Base-by-base conservation (phyloP, 1,139 yeast species). In the Blastobotrys ciferrii region DNA sequence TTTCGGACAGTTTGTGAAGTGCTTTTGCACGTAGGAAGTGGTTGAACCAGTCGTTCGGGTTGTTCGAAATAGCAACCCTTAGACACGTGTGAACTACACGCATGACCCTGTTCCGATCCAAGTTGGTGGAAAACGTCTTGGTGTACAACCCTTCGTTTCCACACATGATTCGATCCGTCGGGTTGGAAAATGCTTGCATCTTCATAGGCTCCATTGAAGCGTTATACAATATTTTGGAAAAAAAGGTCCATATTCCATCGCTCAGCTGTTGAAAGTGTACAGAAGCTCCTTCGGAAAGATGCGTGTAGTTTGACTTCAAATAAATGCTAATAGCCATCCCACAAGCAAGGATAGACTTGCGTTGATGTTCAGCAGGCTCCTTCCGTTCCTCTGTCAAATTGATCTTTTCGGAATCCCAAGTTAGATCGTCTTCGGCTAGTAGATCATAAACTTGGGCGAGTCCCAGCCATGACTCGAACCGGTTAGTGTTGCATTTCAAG, bases 371-470 rank as follows among this genome's bases (percentile, higher is more conserved):
- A 0, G 91, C 89, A 0, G 89, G 84, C 0, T 70, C 65, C 2
- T 70, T 69, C 58, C 85, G 85, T 55, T 84, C 75, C 6, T 85
- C 94, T 0, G 74, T 65, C 0, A 78, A 73, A 32, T 84, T 84
- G 33, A 89, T 68, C 58, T 86, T 86, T 61, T 91, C 97, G 0
- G 96, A 84, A 0, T 92, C 85, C 95, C 96, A 88, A 6, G 88
- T 81, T 48, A 92, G 69, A 56, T 87, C 96, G 64, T 88, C 96
- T 56, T 91, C 98, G 0, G 85, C 95, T 35, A 87, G 70, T 49
- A 74, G 82, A 0, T 91, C 84, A 58, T 79, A 89, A 0, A 94
- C 83, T 62, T 84, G 92, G 0, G 95, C 96, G 15, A 92, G 66
- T 1, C 88, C 73, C 43, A 81, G 72, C 99, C 99, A 94, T 13